Evolutionary conservation across 2,329 filamentous ascomycete genomes (phyloP), one percentile per base, ranked within the genome.

Genomic region (Sporothrix schenckii): DNA sequence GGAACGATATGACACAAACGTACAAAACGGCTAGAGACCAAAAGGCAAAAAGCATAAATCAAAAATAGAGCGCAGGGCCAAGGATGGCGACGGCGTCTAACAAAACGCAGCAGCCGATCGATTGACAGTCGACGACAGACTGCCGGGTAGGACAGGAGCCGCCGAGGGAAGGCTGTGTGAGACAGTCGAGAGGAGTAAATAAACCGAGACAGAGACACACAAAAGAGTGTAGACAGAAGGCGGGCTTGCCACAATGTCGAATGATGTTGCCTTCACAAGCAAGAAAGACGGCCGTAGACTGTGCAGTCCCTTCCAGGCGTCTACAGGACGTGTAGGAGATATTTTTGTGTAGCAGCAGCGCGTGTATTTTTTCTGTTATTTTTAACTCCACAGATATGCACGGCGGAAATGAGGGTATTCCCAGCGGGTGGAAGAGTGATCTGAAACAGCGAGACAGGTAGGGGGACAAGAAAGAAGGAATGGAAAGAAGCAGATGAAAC

Each of bases 401-500:
- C 47, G 49, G 63, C 63, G 47, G 65, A 67, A 24, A 67, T 54
- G 49, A 67, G 44, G 44, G 50, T 39, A 44, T 11, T 21, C 27
- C n/a, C 65, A 54, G 65, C 65, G 65, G 65, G 50, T 56, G 50
- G 50, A 27, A 2, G 50, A 54, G 16, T 10, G 34, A 54, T 66
- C 49, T 67, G 65, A 67, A 67, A 67, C 65, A 56, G n/a, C 11
- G 10, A 24, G 13, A 34, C 1, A 19, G 5, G 11, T 5, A 27
- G 27, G 24, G 50, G n/a, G 21, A 34, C 10, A 50, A 39, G 34
- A 19, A 47, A 21, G 21, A 21, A 44, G 19, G 30, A 49, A 53
- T 47, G 66, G 9, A 30, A 69, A 13, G 52, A 61, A 69, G 24
- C 39, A 66, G 78, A 80, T 86, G 85, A 87, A 87, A 87, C 85